Percentiles rank a stretch among this genome's conserved stretches.
Evolutionary conservation across 192 early-diverging fungal genomes (phyloP).

Genomic region (Coemansia pectinata): DNA sequence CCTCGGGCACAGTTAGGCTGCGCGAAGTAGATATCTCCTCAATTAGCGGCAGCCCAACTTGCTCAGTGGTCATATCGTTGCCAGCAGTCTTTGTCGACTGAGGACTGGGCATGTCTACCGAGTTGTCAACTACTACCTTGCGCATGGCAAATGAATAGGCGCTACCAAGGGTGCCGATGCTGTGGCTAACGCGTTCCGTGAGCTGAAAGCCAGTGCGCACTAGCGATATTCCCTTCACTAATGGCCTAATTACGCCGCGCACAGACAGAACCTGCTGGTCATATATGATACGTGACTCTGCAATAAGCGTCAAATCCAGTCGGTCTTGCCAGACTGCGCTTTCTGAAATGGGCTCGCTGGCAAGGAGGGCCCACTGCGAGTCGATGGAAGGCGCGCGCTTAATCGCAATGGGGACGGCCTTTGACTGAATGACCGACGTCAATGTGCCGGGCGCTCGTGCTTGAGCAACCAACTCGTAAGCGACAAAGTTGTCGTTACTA

Average conservation of each 20-base stretch:
- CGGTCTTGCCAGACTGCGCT: constrained; percentile 29
- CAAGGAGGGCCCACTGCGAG: constrained; percentile 26
- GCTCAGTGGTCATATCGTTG: background rate
- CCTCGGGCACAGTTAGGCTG: constrained; percentile 33
- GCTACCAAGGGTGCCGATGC: constrained; percentile 12
- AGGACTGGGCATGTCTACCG: constrained; percentile 13
- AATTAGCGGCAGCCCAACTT: constrained; percentile 21
- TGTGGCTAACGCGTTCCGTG: constrained; percentile 23
- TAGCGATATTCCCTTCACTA: constrained; percentile 39
- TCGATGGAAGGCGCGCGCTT: constrained; percentile 39
- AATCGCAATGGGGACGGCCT: constrained; percentile 20
- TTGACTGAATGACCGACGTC: constrained; percentile 18
- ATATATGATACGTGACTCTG: constrained; percentile 34
- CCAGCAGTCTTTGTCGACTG: background rate
- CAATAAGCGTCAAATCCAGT: constrained; percentile 33
- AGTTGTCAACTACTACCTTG: constrained; percentile 23
- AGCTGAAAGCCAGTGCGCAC: constrained; percentile 41
- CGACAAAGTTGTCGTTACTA: constrained; percentile 23
- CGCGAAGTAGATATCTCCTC: constrained; percentile 35
- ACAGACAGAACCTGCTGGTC: constrained; percentile 44
- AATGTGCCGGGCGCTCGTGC: constrained; percentile 20
- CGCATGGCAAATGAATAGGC: constrained; percentile 3
- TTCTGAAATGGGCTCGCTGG: constrained; percentile 35
- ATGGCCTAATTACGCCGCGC: constrained; percentile 39
- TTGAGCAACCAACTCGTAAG: constrained; percentile 44